Evolutionary conservation across 495 filamentous ascomycete genomes (phyloP).

Genomic region (Ramalina intermedia): DNA sequence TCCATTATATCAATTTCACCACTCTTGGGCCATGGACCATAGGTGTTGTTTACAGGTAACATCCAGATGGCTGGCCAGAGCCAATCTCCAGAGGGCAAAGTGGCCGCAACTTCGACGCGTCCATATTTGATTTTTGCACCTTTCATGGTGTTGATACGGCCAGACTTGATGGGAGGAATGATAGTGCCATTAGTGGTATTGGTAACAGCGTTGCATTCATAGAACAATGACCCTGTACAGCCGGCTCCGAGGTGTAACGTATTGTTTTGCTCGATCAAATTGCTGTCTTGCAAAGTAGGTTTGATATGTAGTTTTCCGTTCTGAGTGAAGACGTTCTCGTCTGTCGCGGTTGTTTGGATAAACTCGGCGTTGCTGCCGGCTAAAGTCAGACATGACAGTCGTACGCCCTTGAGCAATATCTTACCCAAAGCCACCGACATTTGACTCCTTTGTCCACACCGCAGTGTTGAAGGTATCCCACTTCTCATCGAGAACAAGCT

Average conservation of each 20-base stretch:
- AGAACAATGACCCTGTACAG: conserved; percentile 53
- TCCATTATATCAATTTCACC: conserved; percentile 83
- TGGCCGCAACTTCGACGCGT: conserved; percentile 64
- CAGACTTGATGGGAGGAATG: conserved; percentile 66
- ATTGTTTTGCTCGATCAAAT: conserved; percentile 49
- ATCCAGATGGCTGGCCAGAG: conserved; percentile 87
- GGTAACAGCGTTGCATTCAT: conserved; percentile 47
- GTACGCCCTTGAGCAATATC: conserved; percentile 10
- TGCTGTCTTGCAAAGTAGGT: conserved; percentile 58
- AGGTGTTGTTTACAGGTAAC: conserved; percentile 58
- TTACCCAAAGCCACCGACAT: conserved; percentile 75
- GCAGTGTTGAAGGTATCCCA: conserved; percentile 46
- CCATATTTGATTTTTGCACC: conserved; percentile 65
- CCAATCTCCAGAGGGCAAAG: conserved; percentile 66
- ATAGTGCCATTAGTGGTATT: conserved; percentile 59
- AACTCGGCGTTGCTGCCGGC: conserved; percentile 61
- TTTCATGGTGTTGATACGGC: conserved; percentile 56
- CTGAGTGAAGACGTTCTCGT: conserved; percentile 59
- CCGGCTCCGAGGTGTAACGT: conserved; percentile 44
- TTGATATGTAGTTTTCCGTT: conserved; percentile 58
- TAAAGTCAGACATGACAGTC: conserved; percentile 8
- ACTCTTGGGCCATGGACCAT: conserved; percentile 63
- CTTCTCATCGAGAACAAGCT: conserved; percentile 52
- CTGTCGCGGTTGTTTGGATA: conserved; percentile 51
- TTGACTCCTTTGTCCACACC: conserved; percentile 59